Evolutionary conservation across 331 rosid species (phyloP).

Genomic region (Acacia concinna): DNA sequence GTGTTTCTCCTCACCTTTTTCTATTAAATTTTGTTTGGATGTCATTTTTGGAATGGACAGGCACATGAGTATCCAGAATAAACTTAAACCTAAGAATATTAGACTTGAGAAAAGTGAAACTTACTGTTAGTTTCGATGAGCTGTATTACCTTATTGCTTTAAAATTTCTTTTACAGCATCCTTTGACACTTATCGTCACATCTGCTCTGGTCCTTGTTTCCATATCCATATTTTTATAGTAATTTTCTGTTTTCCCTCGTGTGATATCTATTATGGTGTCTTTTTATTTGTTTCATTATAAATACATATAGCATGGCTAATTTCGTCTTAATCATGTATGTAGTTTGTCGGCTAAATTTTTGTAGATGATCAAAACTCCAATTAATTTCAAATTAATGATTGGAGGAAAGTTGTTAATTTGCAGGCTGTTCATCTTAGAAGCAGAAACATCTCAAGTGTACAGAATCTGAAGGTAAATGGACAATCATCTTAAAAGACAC

Average conservation of each 20-base stretch:
- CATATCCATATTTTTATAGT: constrained; percentile 4
- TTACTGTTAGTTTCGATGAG: neutral
- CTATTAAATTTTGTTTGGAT: neutral
- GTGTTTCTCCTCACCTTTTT: constrained; percentile 43
- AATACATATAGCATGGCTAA: constrained; percentile 23
- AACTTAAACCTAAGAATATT: neutral
- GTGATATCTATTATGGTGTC: constrained; percentile 2
- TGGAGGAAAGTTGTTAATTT: constrained; percentile 34
- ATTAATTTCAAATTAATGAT: constrained; percentile 33
- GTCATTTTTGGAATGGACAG: neutral
- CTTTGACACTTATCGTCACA: neutral
- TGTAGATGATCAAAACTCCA: constrained; percentile 13
- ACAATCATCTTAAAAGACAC: constrained; percentile 19
- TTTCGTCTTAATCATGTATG: constrained; percentile 13
- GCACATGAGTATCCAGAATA: neutral
- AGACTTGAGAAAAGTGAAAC: neutral
- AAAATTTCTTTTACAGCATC: neutral
- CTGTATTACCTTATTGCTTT: neutral
- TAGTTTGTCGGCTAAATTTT: constrained; percentile 12
- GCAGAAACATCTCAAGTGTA: constrained; percentile 51
- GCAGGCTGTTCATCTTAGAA: constrained; percentile 88
- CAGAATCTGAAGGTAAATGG: constrained; percentile 56
- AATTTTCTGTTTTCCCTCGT: constrained; percentile 18
- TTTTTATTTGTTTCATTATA: constrained; percentile 12
- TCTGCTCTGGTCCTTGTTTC: neutral